phyloP scores from a whole-genome alignment of 495 filamentous ascomycete species.

The Lasiosphaeria miniovina region DNA sequence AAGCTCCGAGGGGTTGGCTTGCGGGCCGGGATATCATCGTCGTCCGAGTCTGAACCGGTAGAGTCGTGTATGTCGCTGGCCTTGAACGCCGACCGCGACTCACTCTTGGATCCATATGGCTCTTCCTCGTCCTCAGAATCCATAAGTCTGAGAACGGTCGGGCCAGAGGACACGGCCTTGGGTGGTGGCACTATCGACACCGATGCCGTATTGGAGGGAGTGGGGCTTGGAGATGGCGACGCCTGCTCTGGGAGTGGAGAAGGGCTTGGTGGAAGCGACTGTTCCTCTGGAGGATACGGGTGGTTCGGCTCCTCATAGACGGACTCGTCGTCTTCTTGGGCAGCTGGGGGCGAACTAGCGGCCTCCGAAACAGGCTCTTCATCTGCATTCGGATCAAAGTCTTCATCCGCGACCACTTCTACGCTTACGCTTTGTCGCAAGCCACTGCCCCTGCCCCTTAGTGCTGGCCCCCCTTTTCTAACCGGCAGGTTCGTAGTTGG shows the following conservation, averaged over 20 bases:
- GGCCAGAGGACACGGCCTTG: constrained; percentile 15
- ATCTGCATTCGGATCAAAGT: constrained; percentile 31
- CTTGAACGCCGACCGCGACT: constrained; percentile 11
- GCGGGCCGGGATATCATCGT: constrained; percentile 31
- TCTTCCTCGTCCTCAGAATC: constrained; percentile 23
- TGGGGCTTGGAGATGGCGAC: too few species aligned
- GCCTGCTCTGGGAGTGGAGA: not conserved
- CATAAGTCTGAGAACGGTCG: constrained; percentile 30
- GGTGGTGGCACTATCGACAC: not conserved
- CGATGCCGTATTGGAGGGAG: too few species aligned
- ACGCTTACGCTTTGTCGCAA: not conserved
- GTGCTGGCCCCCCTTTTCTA: not conserved
- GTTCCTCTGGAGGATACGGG: not conserved
- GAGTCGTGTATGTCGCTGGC: not conserved
- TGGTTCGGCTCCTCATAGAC: not conserved
- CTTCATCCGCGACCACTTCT: constrained; percentile 24
- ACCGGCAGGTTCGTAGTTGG: not conserved
- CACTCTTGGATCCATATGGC: not conserved
- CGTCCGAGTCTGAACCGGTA: constrained; percentile 21
- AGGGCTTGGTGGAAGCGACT: constrained; percentile 1
- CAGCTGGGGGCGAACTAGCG: not conserved
- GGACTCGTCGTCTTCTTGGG: not conserved
- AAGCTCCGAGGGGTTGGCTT: not conserved
- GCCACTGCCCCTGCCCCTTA: constrained; percentile 8
- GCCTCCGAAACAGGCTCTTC: constrained; percentile 19